Evolutionary conservation across 2,329 filamentous ascomycete genomes (phyloP), one percentile per base, ranked within the genome.

Genomic region (Teratosphaeria nubilosa): DNA sequence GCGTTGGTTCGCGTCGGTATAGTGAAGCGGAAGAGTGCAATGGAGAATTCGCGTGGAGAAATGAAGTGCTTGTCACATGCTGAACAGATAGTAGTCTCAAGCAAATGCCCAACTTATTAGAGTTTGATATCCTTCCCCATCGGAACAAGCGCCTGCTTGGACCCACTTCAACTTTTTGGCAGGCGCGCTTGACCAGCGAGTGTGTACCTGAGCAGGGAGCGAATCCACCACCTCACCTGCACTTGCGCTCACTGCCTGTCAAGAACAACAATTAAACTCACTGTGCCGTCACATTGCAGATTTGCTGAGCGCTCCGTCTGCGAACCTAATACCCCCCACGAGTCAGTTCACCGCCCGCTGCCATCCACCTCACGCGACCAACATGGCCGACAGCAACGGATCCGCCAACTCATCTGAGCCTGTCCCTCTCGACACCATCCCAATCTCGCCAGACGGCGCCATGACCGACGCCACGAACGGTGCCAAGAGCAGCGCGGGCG

Each of bases 381-480:
- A 27, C 41, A 73, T 73, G 70, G 70, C 70, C 51, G 68, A 70
- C 27, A 60, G 65, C 14, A 59, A 53, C 55, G 58, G 41, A 63
- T 53, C 62, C 41, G 60, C 54, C 20, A 63, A 57, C 53, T 34
- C 64, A 41, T 58, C 60, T 53, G 63, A 69, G 63, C 79, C 78
- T 60, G 79, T 82, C 45, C 78, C 78, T 55, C 75, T 82, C 58
- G 77, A 80, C 70, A 80, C 79, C 51, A 82, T 82, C 56, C 80
- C 80, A 56, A 78, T 82, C 71, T 81, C 79, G 22, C 79, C 79
- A 51, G 72, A 76, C 48, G 75, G 71, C 62, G 75, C 68, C 64
- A 71, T 74, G 62, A 71, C 79, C 57, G 75, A 73, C 64, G 76
- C 79, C 58, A 68, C 67, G 57, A 77, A 79, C 61, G 75, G 76